A percentile compares a stretch with the other conserved stretches of the same genome.
Evolutionary conservation across 1,139 yeast species (phyloP).

Genomic region (Kurtzmaniella quercitrusa): DNA sequence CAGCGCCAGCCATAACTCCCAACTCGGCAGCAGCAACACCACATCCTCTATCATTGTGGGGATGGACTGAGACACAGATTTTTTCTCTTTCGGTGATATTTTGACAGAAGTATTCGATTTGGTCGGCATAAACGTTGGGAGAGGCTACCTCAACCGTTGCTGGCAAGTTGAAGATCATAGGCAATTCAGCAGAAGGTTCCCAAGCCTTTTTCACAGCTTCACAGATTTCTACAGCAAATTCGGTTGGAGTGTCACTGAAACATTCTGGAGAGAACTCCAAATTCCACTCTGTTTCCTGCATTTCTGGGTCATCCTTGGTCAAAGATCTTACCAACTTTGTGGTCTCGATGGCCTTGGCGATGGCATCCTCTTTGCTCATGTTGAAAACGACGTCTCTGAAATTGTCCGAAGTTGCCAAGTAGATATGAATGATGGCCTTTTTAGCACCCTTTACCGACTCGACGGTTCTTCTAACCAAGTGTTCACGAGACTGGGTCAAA

Average conservation of each 20-base stretch:
- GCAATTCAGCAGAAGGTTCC: slow-evolving; percentile 40
- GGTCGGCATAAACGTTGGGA: slow-evolving; percentile 49
- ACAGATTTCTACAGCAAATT: slow-evolving; percentile 42
- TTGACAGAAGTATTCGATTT: slow-evolving; percentile 43
- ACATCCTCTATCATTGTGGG: slow-evolving; percentile 49
- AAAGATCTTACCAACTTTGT: slow-evolving; percentile 37
- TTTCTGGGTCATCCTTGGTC: slow-evolving; percentile 40
- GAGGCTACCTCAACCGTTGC: slow-evolving; percentile 48
- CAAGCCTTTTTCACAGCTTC: slow-evolving; percentile 45
- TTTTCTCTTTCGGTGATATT: slow-evolving; percentile 41
- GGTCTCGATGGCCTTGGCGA: slow-evolving; percentile 38
- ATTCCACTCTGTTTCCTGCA: slow-evolving; percentile 40
- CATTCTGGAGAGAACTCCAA: slow-evolving; percentile 47
- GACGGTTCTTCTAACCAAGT: slow-evolving; percentile 40
- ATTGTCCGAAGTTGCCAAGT: slow-evolving; percentile 44
- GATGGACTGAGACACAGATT: slow-evolving; percentile 43
- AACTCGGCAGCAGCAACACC: slow-evolving; percentile 49
- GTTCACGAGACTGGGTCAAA: slow-evolving; percentile 44
- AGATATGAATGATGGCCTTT: slow-evolving; percentile 44
- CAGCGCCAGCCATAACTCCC: slow-evolving; percentile 48
- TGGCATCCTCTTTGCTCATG: slow-evolving; percentile 38
- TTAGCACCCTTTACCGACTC: slow-evolving; percentile 47
- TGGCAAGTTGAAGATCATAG: slow-evolving; percentile 45
- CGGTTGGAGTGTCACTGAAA: slow-evolving; percentile 42
- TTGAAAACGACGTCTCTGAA: slow-evolving; percentile 46